Evolutionary conservation across 169 alveolate species (phyloP).

Genomic region (Plasmodium berghei): DNA sequence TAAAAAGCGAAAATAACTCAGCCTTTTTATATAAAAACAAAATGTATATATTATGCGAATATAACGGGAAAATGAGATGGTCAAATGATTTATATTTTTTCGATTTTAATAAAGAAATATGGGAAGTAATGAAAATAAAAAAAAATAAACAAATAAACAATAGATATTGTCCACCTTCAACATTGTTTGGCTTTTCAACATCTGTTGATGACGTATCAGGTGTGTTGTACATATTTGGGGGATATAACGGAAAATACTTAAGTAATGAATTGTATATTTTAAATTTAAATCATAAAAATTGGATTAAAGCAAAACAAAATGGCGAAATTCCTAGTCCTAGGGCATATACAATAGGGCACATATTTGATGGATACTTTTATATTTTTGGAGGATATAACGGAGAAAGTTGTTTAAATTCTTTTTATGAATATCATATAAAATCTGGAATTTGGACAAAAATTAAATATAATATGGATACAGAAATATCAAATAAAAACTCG

Average conservation of each 20-base stretch:
- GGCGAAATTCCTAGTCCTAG: slow-evolving; percentile 48
- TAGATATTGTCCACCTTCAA: slow-evolving; percentile 12
- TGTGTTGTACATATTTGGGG: slow-evolving; percentile 22
- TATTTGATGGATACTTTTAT: slow-evolving; percentile 43
- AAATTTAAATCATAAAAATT: slow-evolving; percentile 13
- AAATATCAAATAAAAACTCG: background rate
- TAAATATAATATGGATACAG: slow-evolving; percentile 17
- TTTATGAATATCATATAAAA: slow-evolving; percentile 41
- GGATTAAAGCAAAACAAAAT: slow-evolving; percentile 37
- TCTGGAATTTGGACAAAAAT: slow-evolving; percentile 48
- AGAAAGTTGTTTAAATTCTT: slow-evolving; percentile 12
- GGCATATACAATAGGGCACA: slow-evolving; percentile 29
- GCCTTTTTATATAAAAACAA: slow-evolving; percentile 41
- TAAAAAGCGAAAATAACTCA: slow-evolving; percentile 42
- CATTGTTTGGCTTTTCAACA: slow-evolving; percentile 31
- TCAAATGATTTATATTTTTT: slow-evolving; percentile 36
- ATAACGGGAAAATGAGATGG: slow-evolving; percentile 46
- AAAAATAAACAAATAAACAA: slow-evolving; percentile 7
- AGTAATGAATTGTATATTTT: slow-evolving; percentile 37
- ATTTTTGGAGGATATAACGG: slow-evolving; percentile 54
- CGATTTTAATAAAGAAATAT: slow-evolving; percentile 15
- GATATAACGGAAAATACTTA: slow-evolving; percentile 28
- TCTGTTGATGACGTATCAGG: slow-evolving; percentile 28
- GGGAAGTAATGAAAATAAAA: slow-evolving; percentile 23
- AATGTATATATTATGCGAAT: slow-evolving; percentile 51